Percentiles rank a stretch among this genome's conserved stretches.
phyloP scores from a whole-genome alignment of 345 rosid genomes.

The Salix caprea region DNA sequence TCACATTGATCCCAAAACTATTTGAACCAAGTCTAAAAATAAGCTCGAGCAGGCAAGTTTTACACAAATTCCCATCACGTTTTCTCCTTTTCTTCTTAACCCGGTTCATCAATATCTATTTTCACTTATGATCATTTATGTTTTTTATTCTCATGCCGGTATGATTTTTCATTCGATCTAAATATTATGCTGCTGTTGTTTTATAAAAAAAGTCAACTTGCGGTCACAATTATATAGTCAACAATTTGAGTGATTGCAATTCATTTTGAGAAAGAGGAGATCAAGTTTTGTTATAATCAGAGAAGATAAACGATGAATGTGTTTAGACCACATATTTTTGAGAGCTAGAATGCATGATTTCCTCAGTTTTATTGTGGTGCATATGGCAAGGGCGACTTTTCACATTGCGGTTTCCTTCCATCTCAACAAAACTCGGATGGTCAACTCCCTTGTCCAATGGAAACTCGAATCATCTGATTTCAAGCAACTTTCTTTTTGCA shows the following conservation, averaged over 20 bases:
- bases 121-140: neutral
- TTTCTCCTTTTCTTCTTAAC: too few relatives aligned
- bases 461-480: neutral
- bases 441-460: slow-evolving; percentile 23
- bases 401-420: neutral
- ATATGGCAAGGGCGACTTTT: neutral
- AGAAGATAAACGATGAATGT: too few relatives aligned
- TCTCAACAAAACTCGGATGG: neutral
- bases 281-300: too few relatives aligned
- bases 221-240: neutral
- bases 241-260: neutral
- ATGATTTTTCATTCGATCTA: neutral
- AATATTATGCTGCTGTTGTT: neutral
- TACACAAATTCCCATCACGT: too few relatives aligned
- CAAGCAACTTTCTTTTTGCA: slow-evolving; percentile 6
- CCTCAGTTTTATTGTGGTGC: neutral
- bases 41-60: too few relatives aligned
- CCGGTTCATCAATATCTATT: neutral
- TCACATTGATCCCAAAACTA: too few relatives aligned
- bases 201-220: neutral
- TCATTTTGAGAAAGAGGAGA: neutral
- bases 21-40: too few relatives aligned
- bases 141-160: neutral
- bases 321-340: neutral
- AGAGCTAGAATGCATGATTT: neutral